These are phyloP conservation scores for Leishmania tropica DNA, from an alignment of 208 protist genomes.

Conservation along the genomic window DNA sequence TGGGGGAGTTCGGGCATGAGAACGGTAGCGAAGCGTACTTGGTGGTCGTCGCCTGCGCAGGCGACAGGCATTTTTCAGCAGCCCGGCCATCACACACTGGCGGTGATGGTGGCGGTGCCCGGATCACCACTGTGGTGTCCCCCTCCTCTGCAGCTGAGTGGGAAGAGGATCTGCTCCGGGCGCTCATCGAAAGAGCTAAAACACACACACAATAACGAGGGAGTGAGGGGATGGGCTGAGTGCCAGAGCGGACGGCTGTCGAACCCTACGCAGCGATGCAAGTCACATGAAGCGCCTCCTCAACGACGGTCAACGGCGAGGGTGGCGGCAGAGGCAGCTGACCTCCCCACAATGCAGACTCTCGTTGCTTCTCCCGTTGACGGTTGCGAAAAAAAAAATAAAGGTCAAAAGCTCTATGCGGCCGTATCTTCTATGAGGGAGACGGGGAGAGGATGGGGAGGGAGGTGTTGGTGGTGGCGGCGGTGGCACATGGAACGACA, in stretches of 20 bases:
- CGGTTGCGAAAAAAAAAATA: background rate
- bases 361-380: background rate
- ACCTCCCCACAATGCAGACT: background rate
- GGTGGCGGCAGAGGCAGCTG: background rate
- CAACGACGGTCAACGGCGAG: background rate
- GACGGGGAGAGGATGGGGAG: background rate
- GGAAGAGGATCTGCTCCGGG: background rate
- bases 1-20: background rate
- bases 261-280: background rate
- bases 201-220: background rate
- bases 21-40: background rate
- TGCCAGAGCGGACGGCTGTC: background rate
- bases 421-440: background rate
- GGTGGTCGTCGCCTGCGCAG: background rate
- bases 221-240: background rate
- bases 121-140: conserved; percentile 1
- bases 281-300: background rate
- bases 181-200: background rate
- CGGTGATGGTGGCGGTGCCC: background rate
- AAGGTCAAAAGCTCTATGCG: background rate
- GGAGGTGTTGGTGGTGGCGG: background rate
- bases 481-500: background rate
- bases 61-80: background rate
- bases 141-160: background rate
- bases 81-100: background rate